Evolutionary conservation across 2,329 filamentous ascomycete genomes (phyloP).

Genomic region (Xylariaceae sp.): DNA sequence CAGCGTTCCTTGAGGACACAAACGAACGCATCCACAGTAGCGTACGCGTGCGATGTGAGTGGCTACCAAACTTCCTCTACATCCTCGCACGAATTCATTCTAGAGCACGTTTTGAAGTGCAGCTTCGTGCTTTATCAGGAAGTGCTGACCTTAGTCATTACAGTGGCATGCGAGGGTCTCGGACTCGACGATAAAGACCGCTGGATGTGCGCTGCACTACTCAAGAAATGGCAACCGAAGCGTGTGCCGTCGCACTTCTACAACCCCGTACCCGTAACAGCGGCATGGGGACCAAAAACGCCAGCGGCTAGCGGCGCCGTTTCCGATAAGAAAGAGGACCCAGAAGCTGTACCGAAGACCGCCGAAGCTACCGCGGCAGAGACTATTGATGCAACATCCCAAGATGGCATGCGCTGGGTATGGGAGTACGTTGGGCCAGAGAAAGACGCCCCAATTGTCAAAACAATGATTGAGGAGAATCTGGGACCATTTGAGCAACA

Average conservation of each 20-base stretch:
- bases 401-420: slow-evolving; percentile 39
- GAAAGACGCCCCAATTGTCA: slow-evolving; percentile 33
- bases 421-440: slow-evolving; percentile 50
- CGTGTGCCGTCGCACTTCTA: slow-evolving; percentile 27
- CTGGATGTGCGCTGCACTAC: slow-evolving; percentile 44
- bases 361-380: background rate
- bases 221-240: slow-evolving; percentile 38
- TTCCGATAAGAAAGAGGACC: background rate
- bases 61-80: too few species aligned
- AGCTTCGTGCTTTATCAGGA: too few species aligned
- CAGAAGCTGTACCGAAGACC: background rate
- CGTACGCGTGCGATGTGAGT: slow-evolving; percentile 35
- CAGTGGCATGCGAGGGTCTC: slow-evolving; percentile 46
- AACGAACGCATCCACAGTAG: slow-evolving; percentile 53
- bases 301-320: slow-evolving; percentile 15
- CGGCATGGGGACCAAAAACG: slow-evolving; percentile 13
- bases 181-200: slow-evolving; percentile 42
- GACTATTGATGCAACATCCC: slow-evolving; percentile 3
- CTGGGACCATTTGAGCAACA: slow-evolving; percentile 50
- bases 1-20: slow-evolving; percentile 43
- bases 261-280: slow-evolving; percentile 30
- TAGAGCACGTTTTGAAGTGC: too few species aligned
- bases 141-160: slow-evolving; percentile 9
- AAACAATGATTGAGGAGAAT: slow-evolving; percentile 47
- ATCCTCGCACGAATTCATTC: too few species aligned